A percentile compares a stretch with the other conserved stretches of the same genome.
These are phyloP conservation scores for Neltuma alba DNA, from an alignment of 306 rosid species.

Conservation along the genomic window DNA sequence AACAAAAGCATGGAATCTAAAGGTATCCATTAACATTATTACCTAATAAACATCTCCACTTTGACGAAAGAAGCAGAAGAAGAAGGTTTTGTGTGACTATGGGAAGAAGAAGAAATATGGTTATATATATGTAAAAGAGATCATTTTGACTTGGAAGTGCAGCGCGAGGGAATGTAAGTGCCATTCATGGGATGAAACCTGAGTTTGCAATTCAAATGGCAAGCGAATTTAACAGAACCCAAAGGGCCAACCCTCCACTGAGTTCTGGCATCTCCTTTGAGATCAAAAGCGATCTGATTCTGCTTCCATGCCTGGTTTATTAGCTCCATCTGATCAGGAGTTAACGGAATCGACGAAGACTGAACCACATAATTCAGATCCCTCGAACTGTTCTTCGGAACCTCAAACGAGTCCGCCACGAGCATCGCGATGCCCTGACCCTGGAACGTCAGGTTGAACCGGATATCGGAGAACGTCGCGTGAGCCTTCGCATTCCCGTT, in stretches of 20 bases:
- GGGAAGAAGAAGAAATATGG: neutral
- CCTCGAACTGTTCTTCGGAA: slow-evolving; percentile 49
- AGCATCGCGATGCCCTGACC: slow-evolving; percentile 58
- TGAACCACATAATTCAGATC: slow-evolving; percentile 55
- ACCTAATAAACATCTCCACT: slow-evolving; percentile 15
- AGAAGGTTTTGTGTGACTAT: neutral
- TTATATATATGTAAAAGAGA: neutral
- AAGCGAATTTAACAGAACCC: slow-evolving; percentile 62
- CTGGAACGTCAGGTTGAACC: slow-evolving; percentile 52
- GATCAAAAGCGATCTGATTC: slow-evolving; percentile 54
- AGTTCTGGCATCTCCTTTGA: slow-evolving; percentile 62
- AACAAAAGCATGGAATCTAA: slow-evolving; percentile 11
- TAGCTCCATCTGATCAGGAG: slow-evolving; percentile 50
- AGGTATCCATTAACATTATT: slow-evolving; percentile 17
- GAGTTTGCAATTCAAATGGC: slow-evolving; percentile 62
- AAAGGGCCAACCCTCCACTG: slow-evolving; percentile 67
- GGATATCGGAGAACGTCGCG: slow-evolving; percentile 60
- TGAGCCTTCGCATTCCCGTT: slow-evolving; percentile 79
- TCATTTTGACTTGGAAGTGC: slow-evolving; percentile 70
- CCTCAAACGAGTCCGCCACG: slow-evolving; percentile 59
- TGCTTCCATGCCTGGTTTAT: slow-evolving; percentile 53
- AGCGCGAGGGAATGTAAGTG: slow-evolving; percentile 50
- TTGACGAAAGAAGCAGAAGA: neutral
- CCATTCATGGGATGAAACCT: slow-evolving; percentile 64
- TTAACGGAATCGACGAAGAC: slow-evolving; percentile 59